Percentiles rank a stretch among this genome's conserved stretches.
Conservation (phyloP, 169 alveolate genomes). For the Plasmodium vinckei region DNA sequence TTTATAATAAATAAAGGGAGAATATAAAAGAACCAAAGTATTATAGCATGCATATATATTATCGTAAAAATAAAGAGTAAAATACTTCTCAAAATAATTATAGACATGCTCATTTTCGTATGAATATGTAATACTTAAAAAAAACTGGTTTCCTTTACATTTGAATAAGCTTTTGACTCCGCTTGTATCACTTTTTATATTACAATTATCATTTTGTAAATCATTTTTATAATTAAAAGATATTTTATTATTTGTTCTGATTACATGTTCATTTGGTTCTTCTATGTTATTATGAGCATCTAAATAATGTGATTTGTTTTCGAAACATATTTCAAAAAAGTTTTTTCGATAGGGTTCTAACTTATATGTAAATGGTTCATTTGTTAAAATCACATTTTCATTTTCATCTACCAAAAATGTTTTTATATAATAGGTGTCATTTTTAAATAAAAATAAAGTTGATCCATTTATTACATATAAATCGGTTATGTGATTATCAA, state of each 20-base stretch:
- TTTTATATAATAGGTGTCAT: conserved; percentile 33
- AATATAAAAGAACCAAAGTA: conserved; percentile 13
- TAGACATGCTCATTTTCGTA: conserved; percentile 5
- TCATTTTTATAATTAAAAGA: conserved; percentile 12
- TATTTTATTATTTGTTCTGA: conserved; percentile 28
- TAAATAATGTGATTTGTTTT: conserved; percentile 36
- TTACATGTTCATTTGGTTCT: conserved; percentile 19
- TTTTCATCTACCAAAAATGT: conserved; percentile 48
- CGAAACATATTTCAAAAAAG: conserved; percentile 17
- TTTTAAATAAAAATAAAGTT: conserved; percentile 18
- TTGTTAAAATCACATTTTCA: conserved; percentile 54
- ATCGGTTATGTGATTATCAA: conserved; percentile 14
- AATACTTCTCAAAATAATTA: conserved; percentile 15
- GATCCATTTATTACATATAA: conserved; percentile 19
- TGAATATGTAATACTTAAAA: conserved; percentile 17
- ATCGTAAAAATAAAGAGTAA: conserved; percentile 28
- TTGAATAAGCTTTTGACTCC: neutral
- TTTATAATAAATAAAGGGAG: conserved; percentile 38
- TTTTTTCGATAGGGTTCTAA: conserved; percentile 1
- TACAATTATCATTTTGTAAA: neutral
- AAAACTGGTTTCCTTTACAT: neutral
- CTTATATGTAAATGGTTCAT: conserved; percentile 32
- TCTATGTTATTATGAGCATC: conserved; percentile 12
- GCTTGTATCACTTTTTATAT: neutral
- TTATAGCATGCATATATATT: conserved; percentile 2